Base-by-base conservation (phyloP, 163 green algal genomes). In the Prototheca wickerhamii region DNA sequence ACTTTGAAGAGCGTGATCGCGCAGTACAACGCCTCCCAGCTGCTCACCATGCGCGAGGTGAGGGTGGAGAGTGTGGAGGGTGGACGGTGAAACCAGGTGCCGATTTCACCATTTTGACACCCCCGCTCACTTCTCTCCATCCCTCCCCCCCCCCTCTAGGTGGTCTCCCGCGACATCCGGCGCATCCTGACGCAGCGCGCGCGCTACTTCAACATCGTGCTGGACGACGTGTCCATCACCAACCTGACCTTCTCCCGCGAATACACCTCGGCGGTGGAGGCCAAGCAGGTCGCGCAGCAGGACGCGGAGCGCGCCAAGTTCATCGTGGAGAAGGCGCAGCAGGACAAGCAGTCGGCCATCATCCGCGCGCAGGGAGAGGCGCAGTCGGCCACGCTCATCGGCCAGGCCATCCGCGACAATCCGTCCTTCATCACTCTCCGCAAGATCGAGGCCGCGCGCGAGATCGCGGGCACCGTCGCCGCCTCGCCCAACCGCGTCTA, bases 211-310 rank as follows among this genome's bases (percentile, higher is more conserved):
- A 94, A 96, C 73, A 96, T 99, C 50, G 76, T 94, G 28, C 71
- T 99, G 34, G 94, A 98, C 52, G 94, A 99, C 75, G 89, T 99
- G 28, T 93, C 93, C 63, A 97, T 97, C 73, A 97, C 92, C 2
- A 85, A 98, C 61, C 79, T 97, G 4, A 95, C 88, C 21, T 98
- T 97, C 75, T 69, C 58, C 42, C 56, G 63, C 18, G 80, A 98
- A 84, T 98, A 97, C 84, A 95, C 90, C 25, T 80, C 77, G 31
- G 93, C 93, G 29, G 91, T 99, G n/a, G 93, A 99, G 77, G 78
- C 83, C 51, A 99, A 99, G 87, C 93, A 99, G 81, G 93, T 99
- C 31, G 90, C 92, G 30, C 86, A 96, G 81, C 92, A 99, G 82
- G 93, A 99, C 37, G 93, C 93, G 1, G 90, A 98, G 84, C 81